Evolutionary conservation across 495 filamentous ascomycete species (phyloP).

Genomic region (Aspergillus coremiiformis): DNA sequence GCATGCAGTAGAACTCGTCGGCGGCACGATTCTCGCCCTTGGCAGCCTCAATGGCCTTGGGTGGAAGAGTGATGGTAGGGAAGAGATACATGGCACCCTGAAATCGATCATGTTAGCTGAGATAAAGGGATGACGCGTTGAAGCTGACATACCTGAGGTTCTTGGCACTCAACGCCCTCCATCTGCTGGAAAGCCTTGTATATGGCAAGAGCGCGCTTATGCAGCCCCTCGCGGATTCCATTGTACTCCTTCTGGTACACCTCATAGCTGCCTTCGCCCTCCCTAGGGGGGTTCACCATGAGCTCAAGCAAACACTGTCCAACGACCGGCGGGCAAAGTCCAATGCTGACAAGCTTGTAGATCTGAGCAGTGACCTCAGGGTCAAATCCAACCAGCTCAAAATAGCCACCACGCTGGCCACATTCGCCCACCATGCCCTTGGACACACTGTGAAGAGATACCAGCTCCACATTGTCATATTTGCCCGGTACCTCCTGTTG

Average conservation of each 20-base stretch:
- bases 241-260: constrained; percentile 81
- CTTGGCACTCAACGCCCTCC: constrained; percentile 88
- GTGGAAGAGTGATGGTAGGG: constrained; percentile 76
- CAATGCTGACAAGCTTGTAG: constrained; percentile 97
- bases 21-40: constrained; percentile 62
- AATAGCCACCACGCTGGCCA: constrained; percentile 94
- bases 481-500: constrained; percentile 65
- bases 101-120: constrained; percentile 5
- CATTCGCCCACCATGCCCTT: constrained; percentile 99
- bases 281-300: constrained; percentile 88
- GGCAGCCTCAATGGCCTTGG: constrained; percentile 67
- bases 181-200: constrained; percentile 86
- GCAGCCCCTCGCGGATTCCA: constrained; percentile 65
- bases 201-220: constrained; percentile 71
- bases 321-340: constrained; percentile 87
- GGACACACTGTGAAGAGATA: constrained; percentile 74
- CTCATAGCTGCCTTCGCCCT: constrained; percentile 71
- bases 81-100: constrained; percentile 97
- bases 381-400: constrained; percentile 87
- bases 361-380: constrained; percentile 81
- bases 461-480: constrained; percentile 82
- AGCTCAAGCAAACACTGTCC: constrained; percentile 93
- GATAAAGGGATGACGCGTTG: background rate
- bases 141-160: constrained; percentile 49
- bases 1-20: constrained; percentile 91